Conservation (phyloP, 1,284 basidiomycete genomes). For the Melampsora occidentalis region DNA sequence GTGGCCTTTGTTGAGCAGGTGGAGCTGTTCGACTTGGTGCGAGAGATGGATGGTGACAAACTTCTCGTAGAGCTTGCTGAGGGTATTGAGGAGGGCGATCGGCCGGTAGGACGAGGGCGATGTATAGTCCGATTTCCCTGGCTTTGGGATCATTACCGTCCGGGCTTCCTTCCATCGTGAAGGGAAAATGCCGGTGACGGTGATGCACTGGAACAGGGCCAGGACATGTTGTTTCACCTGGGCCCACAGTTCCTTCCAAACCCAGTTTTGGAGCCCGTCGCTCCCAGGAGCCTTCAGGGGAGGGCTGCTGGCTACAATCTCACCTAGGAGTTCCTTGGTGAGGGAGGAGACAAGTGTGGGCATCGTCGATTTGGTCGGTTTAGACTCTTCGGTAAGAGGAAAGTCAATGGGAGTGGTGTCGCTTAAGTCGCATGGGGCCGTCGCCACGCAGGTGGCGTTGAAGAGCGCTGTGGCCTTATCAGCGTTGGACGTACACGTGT, state of each 20-base stretch:
- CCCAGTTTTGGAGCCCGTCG: neutral
- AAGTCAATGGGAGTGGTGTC: neutral
- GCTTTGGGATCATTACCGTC: constrained; percentile 10
- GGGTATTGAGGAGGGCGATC: neutral
- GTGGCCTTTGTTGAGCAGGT: neutral
- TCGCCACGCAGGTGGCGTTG: neutral
- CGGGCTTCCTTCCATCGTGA: neutral
- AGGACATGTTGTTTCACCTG: neutral
- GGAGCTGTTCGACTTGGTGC: no score
- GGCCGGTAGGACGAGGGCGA: constrained; percentile 9
- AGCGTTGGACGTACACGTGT: neutral
- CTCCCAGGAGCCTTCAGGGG: constrained; percentile 1
- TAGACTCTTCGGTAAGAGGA: neutral
- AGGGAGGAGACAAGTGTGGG: neutral
- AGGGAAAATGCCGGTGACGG: neutral
- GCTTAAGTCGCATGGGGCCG: neutral
- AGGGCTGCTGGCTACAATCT: neutral
- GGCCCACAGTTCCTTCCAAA: neutral
- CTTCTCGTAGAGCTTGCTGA: neutral
- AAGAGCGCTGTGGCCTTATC: neutral
- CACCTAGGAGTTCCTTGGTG: neutral
- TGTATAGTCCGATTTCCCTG: constrained; percentile 9
- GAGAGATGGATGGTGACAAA: neutral
- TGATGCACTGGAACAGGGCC: neutral
- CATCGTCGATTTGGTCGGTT: neutral